Base-by-base conservation (phyloP, 2,329 filamentous ascomycete genomes). In the Monosporascus sp. region DNA sequence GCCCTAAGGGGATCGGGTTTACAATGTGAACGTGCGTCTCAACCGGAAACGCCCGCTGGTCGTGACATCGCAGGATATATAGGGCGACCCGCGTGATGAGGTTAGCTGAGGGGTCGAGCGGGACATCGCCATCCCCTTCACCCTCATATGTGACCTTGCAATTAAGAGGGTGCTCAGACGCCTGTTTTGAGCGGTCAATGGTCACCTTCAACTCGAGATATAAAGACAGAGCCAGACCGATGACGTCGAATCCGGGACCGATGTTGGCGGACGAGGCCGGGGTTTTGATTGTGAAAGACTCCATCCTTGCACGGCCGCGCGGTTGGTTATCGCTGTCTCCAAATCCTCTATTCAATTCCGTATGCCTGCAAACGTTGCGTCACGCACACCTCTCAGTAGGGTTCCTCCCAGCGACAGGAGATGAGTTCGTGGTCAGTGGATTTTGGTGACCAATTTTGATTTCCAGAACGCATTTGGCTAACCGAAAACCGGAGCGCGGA, bases 241-340 rank as follows among this genome's bases (percentile, higher is more conserved):
- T 96, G 65, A 97, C 93, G 78, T 99, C 93, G 79, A 97, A 99
- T 55, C 93, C 93, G 48, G 93, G 93, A 62, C 91, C 93, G 69
- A 97, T 97, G 78, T 97, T 97, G 75, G 93, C 93, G 57, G 92
- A 97, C 56, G 93, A 97, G 76, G 90, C 95, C 60, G 93, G 93
- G 57, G 91, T 90, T 74, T 82, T 84, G 78, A 91, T 89, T 62
- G 81, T 76, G 72, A 88, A 87, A 52, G 82, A 83, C 66, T 84
- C 80, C 75, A 79, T 79, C 27, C 9, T 40, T n/a, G 16, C 31
- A 34, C 31, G 2, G 31, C 11, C 5, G 31, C 11, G 31, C 4
- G 31, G 31, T 34, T 14, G 14, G 14, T 34, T 34, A 34, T 34
- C 4, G 31, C 31, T 11, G 31, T 34, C 31, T 34, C 31, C 31